Conservation (phyloP, 2,329 filamentous ascomycete species). For the Pseudogymnoascus sp. region DNA sequence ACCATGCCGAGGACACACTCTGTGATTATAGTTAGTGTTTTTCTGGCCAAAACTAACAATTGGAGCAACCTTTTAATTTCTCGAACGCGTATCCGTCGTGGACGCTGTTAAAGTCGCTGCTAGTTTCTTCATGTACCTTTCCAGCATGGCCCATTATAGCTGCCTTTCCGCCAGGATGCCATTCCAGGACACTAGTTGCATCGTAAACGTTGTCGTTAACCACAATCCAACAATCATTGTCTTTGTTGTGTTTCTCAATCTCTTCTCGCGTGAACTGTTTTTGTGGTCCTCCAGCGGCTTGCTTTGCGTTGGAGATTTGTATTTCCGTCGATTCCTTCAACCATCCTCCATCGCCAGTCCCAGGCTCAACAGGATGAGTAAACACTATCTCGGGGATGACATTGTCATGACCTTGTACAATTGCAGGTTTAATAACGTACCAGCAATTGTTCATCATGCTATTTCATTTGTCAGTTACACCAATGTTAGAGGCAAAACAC, state of each 20-base stretch:
- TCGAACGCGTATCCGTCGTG: constrained; percentile 45
- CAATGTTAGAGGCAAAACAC: background rate
- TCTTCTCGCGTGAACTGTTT: constrained; percentile 47
- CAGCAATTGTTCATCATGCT: constrained; percentile 49
- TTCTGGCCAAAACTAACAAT: background rate
- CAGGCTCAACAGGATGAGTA: constrained; percentile 40
- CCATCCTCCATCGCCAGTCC: constrained; percentile 40
- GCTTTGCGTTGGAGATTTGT: constrained; percentile 37
- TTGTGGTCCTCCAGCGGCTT: constrained; percentile 37
- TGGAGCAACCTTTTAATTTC: constrained; percentile 37
- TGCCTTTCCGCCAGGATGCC: constrained; percentile 44
- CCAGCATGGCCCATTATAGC: constrained; percentile 44
- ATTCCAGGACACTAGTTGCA: constrained; percentile 38
- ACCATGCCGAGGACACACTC: constrained; percentile 44
- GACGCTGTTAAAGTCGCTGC: constrained; percentile 42
- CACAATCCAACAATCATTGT: constrained; percentile 47
- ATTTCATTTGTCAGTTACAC: background rate
- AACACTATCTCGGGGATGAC: constrained; percentile 33
- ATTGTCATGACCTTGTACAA: constrained; percentile 24
- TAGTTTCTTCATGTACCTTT: constrained; percentile 41
- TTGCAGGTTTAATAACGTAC: constrained; percentile 37
- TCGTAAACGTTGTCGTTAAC: constrained; percentile 46
- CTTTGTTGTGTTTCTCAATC: constrained; percentile 43
- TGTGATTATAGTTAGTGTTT: constrained; percentile 17
- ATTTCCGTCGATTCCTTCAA: constrained; percentile 42